These are phyloP conservation scores for Mucor lusitanicus DNA, from an alignment of 371 early-diverging fungal species.

Conservation along the genomic window DNA sequence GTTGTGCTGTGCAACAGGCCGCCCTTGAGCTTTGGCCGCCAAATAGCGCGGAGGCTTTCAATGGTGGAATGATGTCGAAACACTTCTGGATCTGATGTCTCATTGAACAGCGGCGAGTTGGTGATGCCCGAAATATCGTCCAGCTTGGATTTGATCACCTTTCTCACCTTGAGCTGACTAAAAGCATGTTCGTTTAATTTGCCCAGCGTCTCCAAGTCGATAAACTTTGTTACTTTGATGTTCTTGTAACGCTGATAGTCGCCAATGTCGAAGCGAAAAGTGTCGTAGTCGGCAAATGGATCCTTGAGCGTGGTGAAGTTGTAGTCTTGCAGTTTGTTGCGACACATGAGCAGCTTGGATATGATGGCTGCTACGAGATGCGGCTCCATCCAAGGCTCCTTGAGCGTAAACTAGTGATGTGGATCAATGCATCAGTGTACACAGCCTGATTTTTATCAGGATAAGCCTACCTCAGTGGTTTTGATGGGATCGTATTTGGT, in stretches of 20 bases:
- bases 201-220: conserved; percentile 45
- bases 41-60: conserved; percentile 60
- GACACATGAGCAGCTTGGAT: conserved; percentile 54
- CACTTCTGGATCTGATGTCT: conserved; percentile 60
- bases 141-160: conserved; percentile 63
- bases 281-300: conserved; percentile 61
- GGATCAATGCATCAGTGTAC: not conserved
- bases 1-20: not conserved
- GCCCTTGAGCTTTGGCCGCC: conserved; percentile 56
- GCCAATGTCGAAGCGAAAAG: conserved; percentile 53
- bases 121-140: conserved; percentile 61
- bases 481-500: conserved; percentile 50
- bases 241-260: conserved; percentile 55
- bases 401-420: conserved; percentile 19
- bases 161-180: conserved; percentile 52
- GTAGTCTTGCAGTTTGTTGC: conserved; percentile 62
- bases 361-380: conserved; percentile 60
- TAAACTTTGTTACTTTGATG: conserved; percentile 28
- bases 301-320: conserved; percentile 69
- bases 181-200: conserved; percentile 42
- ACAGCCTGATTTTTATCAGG: not conserved
- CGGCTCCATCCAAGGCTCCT: conserved; percentile 64
- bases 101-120: conserved; percentile 50
- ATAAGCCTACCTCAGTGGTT: conserved; percentile 45
- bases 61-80: conserved; percentile 60